These are phyloP conservation scores for Fonsecaea monophora DNA, from an alignment of 2,329 filamentous ascomycete species.

Conservation along the genomic window DNA sequence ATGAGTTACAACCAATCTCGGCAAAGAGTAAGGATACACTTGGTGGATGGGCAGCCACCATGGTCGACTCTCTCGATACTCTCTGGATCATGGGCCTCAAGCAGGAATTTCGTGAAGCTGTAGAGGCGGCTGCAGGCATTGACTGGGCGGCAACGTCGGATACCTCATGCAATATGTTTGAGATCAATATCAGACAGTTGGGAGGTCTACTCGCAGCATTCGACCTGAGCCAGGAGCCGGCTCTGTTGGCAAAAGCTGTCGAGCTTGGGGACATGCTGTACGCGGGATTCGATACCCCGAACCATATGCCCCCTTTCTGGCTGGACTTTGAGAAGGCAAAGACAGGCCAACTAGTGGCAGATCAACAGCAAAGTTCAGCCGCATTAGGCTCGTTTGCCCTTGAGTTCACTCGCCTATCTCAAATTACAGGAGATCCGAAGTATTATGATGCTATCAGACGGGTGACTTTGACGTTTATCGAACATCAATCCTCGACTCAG, in stretches of 20 bases:
- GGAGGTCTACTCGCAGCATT: slow-evolving; percentile 77
- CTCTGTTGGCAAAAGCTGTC: slow-evolving; percentile 58
- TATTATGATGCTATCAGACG: slow-evolving; percentile 68
- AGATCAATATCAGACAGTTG: slow-evolving; percentile 88
- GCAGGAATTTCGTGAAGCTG: slow-evolving; percentile 63
- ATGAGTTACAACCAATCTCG: slow-evolving; percentile 66
- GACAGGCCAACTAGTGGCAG: slow-evolving; percentile 10
- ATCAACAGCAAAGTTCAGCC: slow-evolving; percentile 37
- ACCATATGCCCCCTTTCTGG: slow-evolving; percentile 40
- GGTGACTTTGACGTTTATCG: slow-evolving; percentile 62
- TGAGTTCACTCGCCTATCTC: slow-evolving; percentile 63
- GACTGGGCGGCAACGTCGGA: slow-evolving; percentile 57
- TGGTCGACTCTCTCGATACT: slow-evolving; percentile 67
- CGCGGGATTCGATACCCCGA: slow-evolving; percentile 48
- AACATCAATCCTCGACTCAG: slow-evolving; percentile 59
- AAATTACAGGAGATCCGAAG: slow-evolving; percentile 65
- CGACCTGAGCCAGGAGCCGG: slow-evolving; percentile 58
- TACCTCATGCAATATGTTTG: slow-evolving; percentile 74
- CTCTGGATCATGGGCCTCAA: slow-evolving; percentile 68
- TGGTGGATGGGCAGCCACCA: slow-evolving; percentile 66
- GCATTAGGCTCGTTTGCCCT: slow-evolving; percentile 49
- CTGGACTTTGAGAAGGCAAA: slow-evolving; percentile 43
- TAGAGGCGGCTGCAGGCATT: slow-evolving; percentile 58
- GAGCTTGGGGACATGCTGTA: slow-evolving; percentile 63
- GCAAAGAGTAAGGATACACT: slow-evolving; percentile 62